These are phyloP conservation scores for Prinsepia uniflora DNA, from an alignment of 306 rosid genomes.

Conservation along the genomic window DNA sequence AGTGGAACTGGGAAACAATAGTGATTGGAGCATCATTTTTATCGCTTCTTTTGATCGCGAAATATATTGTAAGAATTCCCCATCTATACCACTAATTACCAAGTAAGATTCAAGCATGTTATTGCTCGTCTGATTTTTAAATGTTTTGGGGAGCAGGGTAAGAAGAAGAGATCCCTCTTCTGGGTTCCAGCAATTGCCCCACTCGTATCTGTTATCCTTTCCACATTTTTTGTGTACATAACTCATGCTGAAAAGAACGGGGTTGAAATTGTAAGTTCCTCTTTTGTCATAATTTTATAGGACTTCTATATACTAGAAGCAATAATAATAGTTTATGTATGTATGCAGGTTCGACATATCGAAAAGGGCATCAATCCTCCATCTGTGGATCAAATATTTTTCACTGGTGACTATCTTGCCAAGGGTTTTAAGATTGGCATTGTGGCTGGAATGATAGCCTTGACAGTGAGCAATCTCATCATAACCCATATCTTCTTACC, in stretches of 20 bases:
- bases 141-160: conserved; percentile 56
- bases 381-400: conserved; percentile 59
- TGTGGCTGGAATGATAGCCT: conserved; percentile 82
- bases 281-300: not conserved
- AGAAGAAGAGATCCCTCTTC: conserved; percentile 67
- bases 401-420: conserved; percentile 58
- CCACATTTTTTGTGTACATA: conserved; percentile 78
- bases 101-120: conserved; percentile 11
- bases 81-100: conserved; percentile 3
- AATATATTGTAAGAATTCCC: conserved; percentile 61
- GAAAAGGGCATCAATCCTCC: conserved; percentile 86
- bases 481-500: conserved; percentile 25
- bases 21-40: conserved; percentile 65
- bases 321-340: conserved; percentile 14
- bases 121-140: conserved; percentile 30
- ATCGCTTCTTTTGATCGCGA: conserved; percentile 61
- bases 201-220: conserved; percentile 70
- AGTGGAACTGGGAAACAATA: conserved; percentile 98
- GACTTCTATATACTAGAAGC: not conserved
- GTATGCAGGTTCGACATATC: conserved; percentile 66
- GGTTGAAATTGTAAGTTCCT: conserved; percentile 70
- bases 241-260: conserved; percentile 87
- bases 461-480: conserved; percentile 58
- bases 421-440: conserved; percentile 77
- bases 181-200: conserved; percentile 99